A percentile compares a stretch with the other conserved stretches of the same genome.
Conservation (phyloP, 352 stramenopile genomes). For the Paralagenidium karlingii region DNA sequence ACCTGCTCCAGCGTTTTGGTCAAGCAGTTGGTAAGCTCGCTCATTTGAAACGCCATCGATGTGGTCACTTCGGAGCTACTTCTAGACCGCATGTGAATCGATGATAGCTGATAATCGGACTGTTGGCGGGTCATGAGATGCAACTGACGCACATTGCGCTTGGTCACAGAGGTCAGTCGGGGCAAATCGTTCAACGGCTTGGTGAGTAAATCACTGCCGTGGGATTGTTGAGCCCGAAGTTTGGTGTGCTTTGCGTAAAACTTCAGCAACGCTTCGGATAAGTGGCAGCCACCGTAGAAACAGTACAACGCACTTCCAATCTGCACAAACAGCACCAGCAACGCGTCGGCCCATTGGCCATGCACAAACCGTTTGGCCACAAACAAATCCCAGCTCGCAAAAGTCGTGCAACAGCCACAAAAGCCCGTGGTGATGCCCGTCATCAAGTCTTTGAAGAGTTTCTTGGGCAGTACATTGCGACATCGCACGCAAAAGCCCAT, state of each 20-base stretch:
- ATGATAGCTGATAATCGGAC: too few relatives aligned
- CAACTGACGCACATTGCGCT: background rate
- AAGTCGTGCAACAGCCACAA: slow-evolving; percentile 54
- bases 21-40: background rate
- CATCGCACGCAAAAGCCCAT: slow-evolving; percentile 29
- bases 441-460: slow-evolving; percentile 25
- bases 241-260: slow-evolving; percentile 25
- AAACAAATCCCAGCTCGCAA: slow-evolving; percentile 41
- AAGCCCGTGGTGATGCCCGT: slow-evolving; percentile 52
- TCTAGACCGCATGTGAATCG: too few relatives aligned
- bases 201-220: too few relatives aligned
- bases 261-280: slow-evolving; percentile 24
- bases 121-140: background rate
- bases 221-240: background rate
- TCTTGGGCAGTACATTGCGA: slow-evolving; percentile 10
- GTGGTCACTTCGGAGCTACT: background rate
- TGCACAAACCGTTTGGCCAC: slow-evolving; percentile 34
- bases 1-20: background rate
- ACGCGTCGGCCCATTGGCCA: slow-evolving; percentile 26
- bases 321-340: slow-evolving; percentile 32
- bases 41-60: too few relatives aligned
- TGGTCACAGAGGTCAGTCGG: background rate
- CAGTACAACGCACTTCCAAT: slow-evolving; percentile 24
- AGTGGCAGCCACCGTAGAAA: slow-evolving; percentile 29
- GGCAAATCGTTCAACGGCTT: too few relatives aligned